A percentile compares a stretch with the other conserved stretches of the same genome.
Evolutionary conservation across 768 basidiomycete genomes (phyloP).

Genomic region (Gloeostereum incarnatum): DNA sequence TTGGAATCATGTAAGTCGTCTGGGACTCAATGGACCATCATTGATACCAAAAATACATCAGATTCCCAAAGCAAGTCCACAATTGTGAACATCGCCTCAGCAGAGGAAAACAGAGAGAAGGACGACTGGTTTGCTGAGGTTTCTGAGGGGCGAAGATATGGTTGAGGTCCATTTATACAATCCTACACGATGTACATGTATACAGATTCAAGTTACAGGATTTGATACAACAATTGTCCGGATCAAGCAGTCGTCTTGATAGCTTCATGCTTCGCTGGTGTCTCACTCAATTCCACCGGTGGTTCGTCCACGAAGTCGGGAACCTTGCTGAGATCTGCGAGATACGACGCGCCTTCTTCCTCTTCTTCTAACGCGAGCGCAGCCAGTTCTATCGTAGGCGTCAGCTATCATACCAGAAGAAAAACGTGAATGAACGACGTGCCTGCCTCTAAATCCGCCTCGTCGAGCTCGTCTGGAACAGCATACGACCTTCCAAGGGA

Average conservation of each 20-base stretch:
- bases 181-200: background rate
- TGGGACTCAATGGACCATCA: background rate
- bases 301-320: conserved; percentile 92
- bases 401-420: conserved; percentile 1
- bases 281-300: conserved; percentile 58
- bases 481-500: conserved; percentile 88
- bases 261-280: conserved; percentile 43
- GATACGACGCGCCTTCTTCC: conserved; percentile 84
- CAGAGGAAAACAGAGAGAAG: conserved; percentile 41
- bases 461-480: conserved; percentile 96
- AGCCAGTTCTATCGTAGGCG: conserved; percentile 64
- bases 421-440: conserved; percentile 12
- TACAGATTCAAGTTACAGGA: conserved; percentile 5
- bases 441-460: conserved; percentile 96
- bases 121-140: conserved; percentile 79
- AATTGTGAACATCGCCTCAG: conserved; percentile 62
- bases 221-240: conserved; percentile 4
- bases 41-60: conserved; percentile 15
- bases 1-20: conserved; percentile 59
- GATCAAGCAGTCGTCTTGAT: conserved; percentile 40
- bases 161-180: conserved; percentile 25
- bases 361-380: conserved; percentile 89
- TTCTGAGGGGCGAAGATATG: conserved; percentile 48
- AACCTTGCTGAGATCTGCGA: conserved; percentile 75
- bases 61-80: conserved; percentile 83